Evolutionary conservation across 129 eudicot genomes (phyloP), one percentile per base, ranked within the genome.

Genomic region (Chrysanthemum lavandulifolium): DNA sequence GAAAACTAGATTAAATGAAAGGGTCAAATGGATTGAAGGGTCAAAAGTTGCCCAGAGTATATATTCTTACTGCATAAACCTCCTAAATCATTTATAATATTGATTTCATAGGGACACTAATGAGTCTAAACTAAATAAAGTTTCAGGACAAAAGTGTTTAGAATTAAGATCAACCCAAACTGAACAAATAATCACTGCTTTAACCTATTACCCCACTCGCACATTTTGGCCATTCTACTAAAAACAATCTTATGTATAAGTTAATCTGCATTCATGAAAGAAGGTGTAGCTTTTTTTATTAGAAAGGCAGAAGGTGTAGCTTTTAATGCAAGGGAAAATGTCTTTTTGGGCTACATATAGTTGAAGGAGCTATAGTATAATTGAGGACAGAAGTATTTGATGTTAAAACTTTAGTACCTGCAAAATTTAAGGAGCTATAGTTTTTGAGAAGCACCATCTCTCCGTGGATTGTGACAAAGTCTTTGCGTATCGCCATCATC

Each of bases 371-470:
- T 19, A 19, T 19, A 19, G 21, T 19, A 19, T 19, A 19, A 19
- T 19, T 19, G 21, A 53, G 50, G 13, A 56, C 64, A 54, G 12
- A 12, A 13, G 0, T 52, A 29, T 7, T 43, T 45, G n/a, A 19
- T 13, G 56, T 23, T 12, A 19, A 36, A 71, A 61, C 1, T 36
- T 11, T 4, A 49, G 61, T 86, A 94, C 99, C 99, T 70, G 95
- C 96, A 94, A 88, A 88, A 70, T 94, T 94, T 23, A 94, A 87
- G 76, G 93, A 88, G 84, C 99, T 90, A 52, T 94, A 94, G 75
- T 84, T 94, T 81, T 88, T 90, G 14, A 94, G 97, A 78, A 94
- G 97, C 80, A 94, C 96, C 99, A 94, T 88, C 69, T 94, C 94
- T 48, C 97, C 99, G 43, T 90, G 89, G 69, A 90, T 94, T 29